Conservation (phyloP, 345 rosid species). For the Erucastrum elatum region DNA sequence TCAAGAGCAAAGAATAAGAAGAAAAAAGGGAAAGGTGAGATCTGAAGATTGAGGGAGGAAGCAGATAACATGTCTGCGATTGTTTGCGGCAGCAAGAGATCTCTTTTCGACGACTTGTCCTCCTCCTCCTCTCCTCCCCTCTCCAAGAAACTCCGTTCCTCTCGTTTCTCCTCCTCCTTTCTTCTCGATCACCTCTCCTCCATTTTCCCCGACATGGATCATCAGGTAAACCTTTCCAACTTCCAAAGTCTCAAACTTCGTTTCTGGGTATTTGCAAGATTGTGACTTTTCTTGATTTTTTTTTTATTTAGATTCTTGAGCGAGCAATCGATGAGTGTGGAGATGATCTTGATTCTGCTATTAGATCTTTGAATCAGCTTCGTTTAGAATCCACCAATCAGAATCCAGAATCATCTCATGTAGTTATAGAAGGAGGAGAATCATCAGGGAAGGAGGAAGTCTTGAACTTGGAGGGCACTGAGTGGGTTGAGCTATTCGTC, state of each 20-base stretch:
- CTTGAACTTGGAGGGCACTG: conserved; percentile 55
- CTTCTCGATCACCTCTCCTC: conserved; percentile 56
- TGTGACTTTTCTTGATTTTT: background rate
- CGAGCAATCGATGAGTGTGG: conserved; percentile 79
- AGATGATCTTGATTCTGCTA: conserved; percentile 83
- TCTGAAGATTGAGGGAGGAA: conserved; percentile 29
- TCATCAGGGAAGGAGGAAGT: conserved; percentile 31
- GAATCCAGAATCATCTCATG: conserved; percentile 31
- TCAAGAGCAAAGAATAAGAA: background rate
- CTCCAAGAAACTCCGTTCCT: conserved; percentile 67
- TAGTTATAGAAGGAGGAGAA: conserved; percentile 1
- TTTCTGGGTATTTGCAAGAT: background rate
- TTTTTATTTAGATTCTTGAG: conserved; percentile 57
- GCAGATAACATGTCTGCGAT: conserved; percentile 89
- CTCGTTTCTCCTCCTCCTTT: conserved; percentile 43
- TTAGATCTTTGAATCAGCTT: conserved; percentile 79
- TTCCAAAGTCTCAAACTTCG: background rate
- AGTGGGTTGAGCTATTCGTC: conserved; percentile 83
- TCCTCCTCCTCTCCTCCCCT: conserved; percentile 48
- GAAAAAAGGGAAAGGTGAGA: conserved; percentile 16
- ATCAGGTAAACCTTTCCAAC: conserved; percentile 42
- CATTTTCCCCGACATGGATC: conserved; percentile 80
- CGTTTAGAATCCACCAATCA: conserved; percentile 62
- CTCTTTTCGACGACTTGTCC: conserved; percentile 73
- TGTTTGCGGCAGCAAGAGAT: conserved; percentile 85